A percentile compares a stretch with the other conserved stretches of the same genome.
Evolutionary conservation across 768 basidiomycete species (phyloP).

Genomic region (Udeniomyces megalosporus): DNA sequence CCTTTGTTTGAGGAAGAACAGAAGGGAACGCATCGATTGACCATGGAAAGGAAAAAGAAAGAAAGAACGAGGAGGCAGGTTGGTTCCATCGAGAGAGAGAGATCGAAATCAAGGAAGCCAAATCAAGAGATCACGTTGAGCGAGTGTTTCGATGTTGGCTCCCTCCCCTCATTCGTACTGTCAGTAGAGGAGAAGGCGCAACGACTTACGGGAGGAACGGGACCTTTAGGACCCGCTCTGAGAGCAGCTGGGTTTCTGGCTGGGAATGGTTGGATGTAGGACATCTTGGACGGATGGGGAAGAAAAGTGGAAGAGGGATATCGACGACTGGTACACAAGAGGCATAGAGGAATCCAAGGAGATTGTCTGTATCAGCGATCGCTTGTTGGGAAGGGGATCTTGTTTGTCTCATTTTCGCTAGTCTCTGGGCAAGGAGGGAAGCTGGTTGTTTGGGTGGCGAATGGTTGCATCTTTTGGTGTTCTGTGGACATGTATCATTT

Average conservation of each 20-base stretch:
- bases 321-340: no score
- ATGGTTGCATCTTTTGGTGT: no score
- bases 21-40: not conserved
- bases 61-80: not conserved
- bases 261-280: slow-evolving; percentile 1
- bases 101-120: no score
- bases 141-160: not conserved
- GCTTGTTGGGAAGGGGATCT: no score
- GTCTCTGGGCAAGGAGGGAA: no score
- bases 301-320: not conserved
- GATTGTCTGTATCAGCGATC: no score
- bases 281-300: not conserved
- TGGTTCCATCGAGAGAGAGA: not conserved
- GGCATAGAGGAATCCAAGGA: no score
- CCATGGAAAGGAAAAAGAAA: not conserved
- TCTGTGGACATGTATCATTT: no score
- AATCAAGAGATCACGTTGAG: not conserved
- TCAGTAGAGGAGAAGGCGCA: no score
- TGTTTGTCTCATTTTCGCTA: no score
- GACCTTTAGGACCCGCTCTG: slow-evolving; percentile 2
- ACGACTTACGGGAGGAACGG: slow-evolving; percentile 1
- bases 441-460: no score
- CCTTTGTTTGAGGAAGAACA: not conserved
- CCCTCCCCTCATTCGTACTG: not conserved
- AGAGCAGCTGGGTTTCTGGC: not conserved